Evolutionary conservation across 177 flowering plant species (phyloP), one percentile per base, ranked within the genome.

Genomic region (Vitis hybrid): DNA sequence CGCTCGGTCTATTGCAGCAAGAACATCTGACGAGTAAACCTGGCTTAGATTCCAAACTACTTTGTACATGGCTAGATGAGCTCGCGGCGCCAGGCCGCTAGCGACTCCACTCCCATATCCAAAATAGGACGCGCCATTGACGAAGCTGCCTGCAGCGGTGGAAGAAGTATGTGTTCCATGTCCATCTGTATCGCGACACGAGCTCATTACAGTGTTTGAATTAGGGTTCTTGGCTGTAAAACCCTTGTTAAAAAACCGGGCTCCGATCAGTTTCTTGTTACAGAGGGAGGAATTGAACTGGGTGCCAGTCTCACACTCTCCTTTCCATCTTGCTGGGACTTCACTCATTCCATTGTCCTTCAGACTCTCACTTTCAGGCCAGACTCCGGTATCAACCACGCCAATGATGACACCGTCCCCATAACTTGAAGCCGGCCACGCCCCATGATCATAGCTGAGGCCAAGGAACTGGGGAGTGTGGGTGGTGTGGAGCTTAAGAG

Each of bases 1-100:
- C 2, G 93, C 97, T 50, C 78, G 77, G 48, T 89, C 97, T 4
- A 89, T 83, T 1, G 83, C 93, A 10, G 93, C 96, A 18, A 89
- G 55, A 13, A 85, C 63, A 66, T 87, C 95, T 0, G 87, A 82
- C 1, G 68, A 13, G 27, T 27, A 71, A 9, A 58, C 8, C 3
- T 41, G 46, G 46, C 79, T 82, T 0, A 61, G 61, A 1, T 63
- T 70, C 87, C 84, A 83, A 1, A 75, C 11, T 1, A 70, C 89
- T 74, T 91, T 89, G 74, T 89, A 91, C 67, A 78, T 67, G 12
- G 91, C 93, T 1, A 89, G 15, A 14, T 77, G 72, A 3, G 93
- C 88, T 3, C 67, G 63, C 27, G 89, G 85, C 0, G 95, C 95
- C 67, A 83, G 73, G 3, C 93, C 91, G 21, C 74, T 71, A 0